Evolutionary conservation across 169 alveolate species (phyloP), one percentile per base, ranked within the genome.

Genomic region (Theileria orientalis): DNA sequence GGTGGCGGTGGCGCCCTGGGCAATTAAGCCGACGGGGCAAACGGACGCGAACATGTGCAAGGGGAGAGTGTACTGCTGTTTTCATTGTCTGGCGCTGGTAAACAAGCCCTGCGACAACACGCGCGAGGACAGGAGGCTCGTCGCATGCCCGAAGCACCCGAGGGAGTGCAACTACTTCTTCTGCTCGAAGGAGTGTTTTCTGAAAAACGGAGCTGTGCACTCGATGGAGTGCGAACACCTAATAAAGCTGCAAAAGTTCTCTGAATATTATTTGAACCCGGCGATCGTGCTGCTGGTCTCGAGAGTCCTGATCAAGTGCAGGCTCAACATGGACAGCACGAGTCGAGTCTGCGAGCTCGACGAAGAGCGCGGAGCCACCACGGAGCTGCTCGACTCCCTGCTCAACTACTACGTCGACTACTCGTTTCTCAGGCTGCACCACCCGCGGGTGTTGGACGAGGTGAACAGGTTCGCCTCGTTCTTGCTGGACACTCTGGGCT

Each of bases 161-260:
- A 80, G 92, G 62, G 87, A 93, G 9, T 94, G 97, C 44, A 90
- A 92, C 40, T 84, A 76, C 47, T 93, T 89, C 60, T 94, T 94
- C 68, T 94, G 97, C 51, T 90, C 94, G 29, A 90, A 92, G 91
- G 90, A 90, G 21, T 94, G 97, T 35, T 86, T 93, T 69, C 78
- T 92, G 74, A 62, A 77, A 35, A 91, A 93, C 68, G 90, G 90
- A 40, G 85, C 93, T 25, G 72, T 91, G 6, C 97, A 94, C 75
- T 76, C 88, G n/a, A 69, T 76, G n/a, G 97, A 94, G 63, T 94
- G 97, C 57, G 84, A 60, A 6, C 63, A 70, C 52, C 42, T 94
- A 74, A 90, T 91, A 6, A 68, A 67, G 40, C 46, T 78, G 29
- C 33, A 62, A 30, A 35, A 70, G 41, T 78, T 78, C 21, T 73